Conservation (phyloP, 768 basidiomycete species). For the Pisolithus marmoratus region DNA sequence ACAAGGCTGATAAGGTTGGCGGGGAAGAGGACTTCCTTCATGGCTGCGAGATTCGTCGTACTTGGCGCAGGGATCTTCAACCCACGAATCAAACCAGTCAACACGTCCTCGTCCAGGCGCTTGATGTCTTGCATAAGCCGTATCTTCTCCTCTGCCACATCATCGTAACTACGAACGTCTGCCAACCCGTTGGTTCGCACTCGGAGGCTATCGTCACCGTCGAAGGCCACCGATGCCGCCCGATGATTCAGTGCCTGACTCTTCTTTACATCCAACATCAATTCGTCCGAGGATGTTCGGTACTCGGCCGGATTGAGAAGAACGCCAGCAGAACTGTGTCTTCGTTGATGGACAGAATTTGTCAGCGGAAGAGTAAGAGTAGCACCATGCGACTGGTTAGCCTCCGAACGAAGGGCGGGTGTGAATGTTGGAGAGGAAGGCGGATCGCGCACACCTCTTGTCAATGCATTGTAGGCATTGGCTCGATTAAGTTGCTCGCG, state of each 20-base stretch:
- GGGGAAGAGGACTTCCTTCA: conserved; percentile 98
- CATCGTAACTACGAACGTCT: conserved; percentile 73
- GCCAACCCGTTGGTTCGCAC: conserved; percentile 61
- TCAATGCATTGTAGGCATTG: conserved; percentile 87
- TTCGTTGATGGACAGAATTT: conserved; percentile 62
- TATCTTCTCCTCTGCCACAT: conserved; percentile 94
- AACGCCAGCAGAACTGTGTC: conserved; percentile 84
- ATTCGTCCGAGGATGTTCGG: conserved; percentile 73
- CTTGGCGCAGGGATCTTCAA: conserved; percentile 92
- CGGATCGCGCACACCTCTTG: conserved; percentile 66
- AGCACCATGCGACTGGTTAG: conserved; percentile 39
- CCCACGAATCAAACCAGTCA: conserved; percentile 83
- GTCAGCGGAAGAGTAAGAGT: conserved; percentile 31
- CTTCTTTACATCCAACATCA: conserved; percentile 69
- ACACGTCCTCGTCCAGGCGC: conserved; percentile 87
- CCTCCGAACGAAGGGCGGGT: conserved; percentile 62
- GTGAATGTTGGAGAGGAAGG: conserved; percentile 84
- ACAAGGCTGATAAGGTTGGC: conserved; percentile 96
- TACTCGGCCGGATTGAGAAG: conserved; percentile 56
- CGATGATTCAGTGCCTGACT: conserved; percentile 69
- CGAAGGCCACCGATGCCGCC: conserved; percentile 84
- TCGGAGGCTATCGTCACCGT: conserved; percentile 73
- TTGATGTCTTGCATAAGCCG: conserved; percentile 86
- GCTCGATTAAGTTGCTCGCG: conserved; percentile 95
- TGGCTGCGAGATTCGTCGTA: conserved; percentile 83